Evolutionary conservation across 1,284 basidiomycete species (phyloP), one percentile per base, ranked within the genome.

Genomic region (Mycena sp.): DNA sequence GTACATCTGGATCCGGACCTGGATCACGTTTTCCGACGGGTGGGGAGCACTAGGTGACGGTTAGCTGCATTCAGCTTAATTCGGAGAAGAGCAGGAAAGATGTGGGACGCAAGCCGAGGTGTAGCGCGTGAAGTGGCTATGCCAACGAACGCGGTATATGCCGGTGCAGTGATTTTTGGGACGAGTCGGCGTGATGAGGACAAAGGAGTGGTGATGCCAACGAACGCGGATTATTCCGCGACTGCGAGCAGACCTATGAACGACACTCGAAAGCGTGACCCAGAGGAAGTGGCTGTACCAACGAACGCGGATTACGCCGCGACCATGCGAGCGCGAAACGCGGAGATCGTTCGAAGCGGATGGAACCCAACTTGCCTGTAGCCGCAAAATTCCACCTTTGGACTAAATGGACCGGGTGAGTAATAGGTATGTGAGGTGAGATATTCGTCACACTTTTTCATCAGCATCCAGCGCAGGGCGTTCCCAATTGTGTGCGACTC

Each of bases 371-470:
- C 83, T 80, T 69, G 92, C 94, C 92, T 95, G 83, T 99, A 99
- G 30, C 97, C 97, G 76, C 97, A 99, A 77, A 99, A 99, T 79
- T 98, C 95, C 61, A 99, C 97, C 71, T 95, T 95, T n/a, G 97
- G 94, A 75, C 97, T 99, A 66, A 28, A 53, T 57, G 45, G 58
- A 52, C 58, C 66, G 57, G 56, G 50, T 56, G 30, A 58, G 49
- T 25, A 50, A 32, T 49, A 50, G n/a, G 17, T 45, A 50, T 21
- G 50, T 11, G 53, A 50, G 45, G 49, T 52, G n/a, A n/a, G 58
- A 26, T 51, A 16, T 17, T 26, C 41, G 16, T 45, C 74, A 40
- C 74, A 99, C 97, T 99, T 97, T 81, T 99, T 98, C 97, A 99
- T 99, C 65, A 99, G 79, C 91, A 99, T 99, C 94, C 95, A 99